Percentiles rank a stretch among this genome's conserved stretches.
Evolutionary conservation across 768 basidiomycete species (phyloP).

Genomic region (Amyloporia xantha): DNA sequence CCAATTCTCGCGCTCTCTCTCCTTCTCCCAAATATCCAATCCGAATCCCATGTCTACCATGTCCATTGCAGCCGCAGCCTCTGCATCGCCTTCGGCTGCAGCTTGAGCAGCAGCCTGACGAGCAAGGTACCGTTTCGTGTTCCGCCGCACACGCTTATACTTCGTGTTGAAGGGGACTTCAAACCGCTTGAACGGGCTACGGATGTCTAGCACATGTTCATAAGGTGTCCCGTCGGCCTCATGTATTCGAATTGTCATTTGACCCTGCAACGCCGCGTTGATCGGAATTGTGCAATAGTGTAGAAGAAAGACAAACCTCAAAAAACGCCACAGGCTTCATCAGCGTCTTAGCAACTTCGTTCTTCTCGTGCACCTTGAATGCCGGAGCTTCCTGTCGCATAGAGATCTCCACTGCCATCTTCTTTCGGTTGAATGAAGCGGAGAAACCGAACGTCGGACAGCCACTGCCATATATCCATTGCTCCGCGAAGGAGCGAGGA

Average conservation of each 20-base stretch:
- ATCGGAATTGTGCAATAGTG: background rate
- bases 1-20: constrained; percentile 89
- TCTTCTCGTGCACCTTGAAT: constrained; percentile 54
- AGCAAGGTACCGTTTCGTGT: constrained; percentile 93
- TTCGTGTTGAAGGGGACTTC: constrained; percentile 99
- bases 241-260: constrained; percentile 98
- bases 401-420: constrained; percentile 95
- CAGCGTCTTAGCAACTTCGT: constrained; percentile 57
- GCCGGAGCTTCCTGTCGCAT: constrained; percentile 89
- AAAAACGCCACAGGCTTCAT: constrained; percentile 84
- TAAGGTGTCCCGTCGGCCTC: constrained; percentile 99
- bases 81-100: constrained; percentile 85
- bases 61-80: constrained; percentile 89
- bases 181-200: constrained; percentile 82
- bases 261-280: constrained; percentile 50
- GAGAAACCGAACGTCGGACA: constrained; percentile 88
- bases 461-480: constrained; percentile 98
- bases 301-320: constrained; percentile 48
- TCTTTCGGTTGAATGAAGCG: constrained; percentile 93
- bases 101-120: constrained; percentile 90
- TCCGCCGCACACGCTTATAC: constrained; percentile 92
- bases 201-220: constrained; percentile 94
- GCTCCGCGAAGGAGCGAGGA: constrained; percentile 87
- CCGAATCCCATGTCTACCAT: constrained; percentile 94
- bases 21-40: constrained; percentile 93